A percentile compares a stretch with the other conserved stretches of the same genome.
These are phyloP conservation scores for Paraconiothyrium sp. DNA, from an alignment of 2,329 filamentous ascomycete genomes.

Conservation along the genomic window DNA sequence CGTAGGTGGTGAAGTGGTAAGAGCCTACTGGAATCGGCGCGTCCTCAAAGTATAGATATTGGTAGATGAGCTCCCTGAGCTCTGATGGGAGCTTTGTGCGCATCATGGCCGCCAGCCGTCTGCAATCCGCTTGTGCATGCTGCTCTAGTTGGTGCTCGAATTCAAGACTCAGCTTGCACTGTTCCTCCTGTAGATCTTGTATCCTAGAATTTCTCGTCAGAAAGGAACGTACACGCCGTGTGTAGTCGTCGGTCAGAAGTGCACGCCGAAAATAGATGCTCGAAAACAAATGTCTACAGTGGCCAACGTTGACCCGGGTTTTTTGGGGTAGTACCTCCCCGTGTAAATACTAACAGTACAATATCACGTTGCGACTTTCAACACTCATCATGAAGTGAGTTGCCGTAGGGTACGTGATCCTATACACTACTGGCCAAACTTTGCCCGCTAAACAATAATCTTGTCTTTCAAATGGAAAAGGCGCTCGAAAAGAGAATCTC, in stretches of 20 bases:
- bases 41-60: constrained; percentile 34
- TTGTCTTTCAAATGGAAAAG: too few relatives aligned
- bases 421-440: too few relatives aligned
- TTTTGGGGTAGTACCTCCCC: too few relatives aligned
- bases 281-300: too few relatives aligned
- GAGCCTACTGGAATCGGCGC: constrained; percentile 32
- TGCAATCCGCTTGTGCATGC: constrained; percentile 27
- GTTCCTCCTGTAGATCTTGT: constrained; percentile 1
- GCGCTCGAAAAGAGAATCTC: too few relatives aligned
- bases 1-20: constrained; percentile 34
- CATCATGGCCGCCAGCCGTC: constrained; percentile 28
- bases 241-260: not conserved
- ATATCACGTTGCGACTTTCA: too few relatives aligned
- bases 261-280: not conserved
- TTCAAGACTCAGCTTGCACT: not conserved
- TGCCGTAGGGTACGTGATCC: too few relatives aligned
- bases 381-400: too few relatives aligned
- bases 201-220: constrained; percentile 1
- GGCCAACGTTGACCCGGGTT: too few relatives aligned
- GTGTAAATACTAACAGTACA: too few relatives aligned
- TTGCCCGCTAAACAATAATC: too few relatives aligned
- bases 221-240: not conserved
- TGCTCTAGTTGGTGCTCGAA: constrained; percentile 4
- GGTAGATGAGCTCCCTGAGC: constrained; percentile 33
- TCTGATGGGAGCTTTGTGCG: constrained; percentile 30